These are phyloP conservation scores for Schoenoplectus triqueter DNA, from an alignment of 202 grass and related monocot genomes.

Conservation along the genomic window DNA sequence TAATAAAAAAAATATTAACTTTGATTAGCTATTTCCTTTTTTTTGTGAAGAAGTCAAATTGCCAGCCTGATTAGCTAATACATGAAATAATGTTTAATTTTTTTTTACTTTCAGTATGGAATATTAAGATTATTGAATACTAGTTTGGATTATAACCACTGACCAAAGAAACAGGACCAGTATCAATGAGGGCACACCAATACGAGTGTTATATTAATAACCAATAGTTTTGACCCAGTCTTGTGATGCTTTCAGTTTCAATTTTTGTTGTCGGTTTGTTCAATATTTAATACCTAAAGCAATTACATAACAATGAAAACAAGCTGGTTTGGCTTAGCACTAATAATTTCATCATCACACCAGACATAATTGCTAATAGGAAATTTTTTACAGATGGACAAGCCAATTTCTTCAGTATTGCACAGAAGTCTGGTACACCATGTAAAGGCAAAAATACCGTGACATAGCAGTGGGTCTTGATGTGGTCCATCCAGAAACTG, in stretches of 20 bases:
- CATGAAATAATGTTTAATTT: background rate
- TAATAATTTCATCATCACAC: background rate
- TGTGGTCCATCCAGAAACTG: conserved; percentile 99
- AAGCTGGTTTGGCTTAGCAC: background rate
- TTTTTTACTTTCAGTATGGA: background rate
- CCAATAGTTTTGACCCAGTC: background rate
- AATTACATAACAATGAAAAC: conserved; percentile 9
- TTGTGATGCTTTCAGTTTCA: background rate
- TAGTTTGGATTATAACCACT: background rate
- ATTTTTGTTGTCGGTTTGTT: background rate
- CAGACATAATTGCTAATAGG: background rate
- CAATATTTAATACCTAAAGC: background rate
- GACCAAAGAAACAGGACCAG: background rate
- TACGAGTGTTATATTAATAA: conserved; percentile 3
- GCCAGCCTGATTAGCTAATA: background rate
- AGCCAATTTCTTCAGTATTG: background rate
- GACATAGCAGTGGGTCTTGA: conserved; percentile 99
- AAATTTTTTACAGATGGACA: background rate
- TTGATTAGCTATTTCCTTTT: too few relatives aligned
- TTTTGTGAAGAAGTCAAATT: background rate
- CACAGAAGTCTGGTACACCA: background rate
- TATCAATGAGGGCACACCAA: background rate
- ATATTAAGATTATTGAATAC: background rate
- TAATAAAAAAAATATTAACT: background rate
- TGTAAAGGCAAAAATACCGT: conserved; percentile 57